Evolutionary conservation across 176 grass and related monocot genomes (phyloP).

Genomic region (Puya raimondii): DNA sequence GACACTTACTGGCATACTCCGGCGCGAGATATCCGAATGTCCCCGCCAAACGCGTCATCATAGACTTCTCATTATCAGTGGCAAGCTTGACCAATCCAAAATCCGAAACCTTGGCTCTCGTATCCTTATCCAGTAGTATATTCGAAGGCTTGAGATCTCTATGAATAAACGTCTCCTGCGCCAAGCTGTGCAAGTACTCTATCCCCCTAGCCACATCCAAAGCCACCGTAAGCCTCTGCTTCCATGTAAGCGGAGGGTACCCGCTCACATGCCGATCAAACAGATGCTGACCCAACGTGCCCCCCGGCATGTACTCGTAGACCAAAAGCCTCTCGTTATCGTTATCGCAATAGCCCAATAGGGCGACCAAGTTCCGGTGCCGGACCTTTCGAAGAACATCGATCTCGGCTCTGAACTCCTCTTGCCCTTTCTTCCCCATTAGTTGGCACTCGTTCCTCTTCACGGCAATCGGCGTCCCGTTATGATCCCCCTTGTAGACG

Average conservation of each 20-base stretch:
- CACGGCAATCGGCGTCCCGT: slow-evolving; percentile 70
- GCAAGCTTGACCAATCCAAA: slow-evolving; percentile 96
- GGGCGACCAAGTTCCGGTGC: slow-evolving; percentile 79
- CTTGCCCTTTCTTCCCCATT: slow-evolving; percentile 73
- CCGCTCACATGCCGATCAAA: slow-evolving; percentile 55
- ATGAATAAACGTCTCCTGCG: slow-evolving; percentile 96
- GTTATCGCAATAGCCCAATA: slow-evolving; percentile 83
- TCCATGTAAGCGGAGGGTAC: slow-evolving; percentile 72
- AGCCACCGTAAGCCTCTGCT: slow-evolving; percentile 74
- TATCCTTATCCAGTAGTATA: slow-evolving; percentile 86
- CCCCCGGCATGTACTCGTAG: slow-evolving; percentile 83
- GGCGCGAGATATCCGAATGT: slow-evolving; percentile 98
- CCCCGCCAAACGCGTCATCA: slow-evolving; percentile 87
- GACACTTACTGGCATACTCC: slow-evolving; percentile 91
- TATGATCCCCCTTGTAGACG: slow-evolving; percentile 71
- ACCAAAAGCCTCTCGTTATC: slow-evolving; percentile 80
- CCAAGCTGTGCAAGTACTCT: slow-evolving; percentile 92
- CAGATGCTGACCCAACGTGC: slow-evolving; percentile 70
- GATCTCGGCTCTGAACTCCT: slow-evolving; percentile 93
- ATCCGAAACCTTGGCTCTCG: slow-evolving; percentile 96
- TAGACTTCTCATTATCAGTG: slow-evolving; percentile 68
- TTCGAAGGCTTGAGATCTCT: slow-evolving; percentile 96
- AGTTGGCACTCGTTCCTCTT: slow-evolving; percentile 56
- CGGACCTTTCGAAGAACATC: slow-evolving; percentile 89
- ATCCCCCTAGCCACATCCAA: slow-evolving; percentile 94